phyloP scores from a whole-genome alignment of 768 basidiomycete genomes.

The Cystofilobasidium bisporidii region DNA sequence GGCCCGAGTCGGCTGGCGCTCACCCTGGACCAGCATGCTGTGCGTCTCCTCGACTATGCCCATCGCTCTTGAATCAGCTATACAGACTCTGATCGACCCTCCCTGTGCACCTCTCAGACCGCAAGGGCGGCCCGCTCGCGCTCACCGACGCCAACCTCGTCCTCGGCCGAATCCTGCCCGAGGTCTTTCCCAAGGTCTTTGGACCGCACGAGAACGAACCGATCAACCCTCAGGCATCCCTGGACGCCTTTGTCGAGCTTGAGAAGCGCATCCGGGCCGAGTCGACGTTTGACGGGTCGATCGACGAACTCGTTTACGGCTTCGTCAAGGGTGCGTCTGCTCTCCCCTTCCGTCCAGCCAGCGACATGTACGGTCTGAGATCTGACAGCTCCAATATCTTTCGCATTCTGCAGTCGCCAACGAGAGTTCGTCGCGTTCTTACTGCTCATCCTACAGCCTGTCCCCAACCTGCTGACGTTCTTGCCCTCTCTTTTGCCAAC shows the following conservation, averaged over 20 bases:
- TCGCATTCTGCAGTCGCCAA: slow-evolving; percentile 27
- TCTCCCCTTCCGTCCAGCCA: too few species aligned
- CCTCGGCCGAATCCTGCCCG: slow-evolving; percentile 32
- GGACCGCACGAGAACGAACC: slow-evolving; percentile 30
- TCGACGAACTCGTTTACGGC: slow-evolving; percentile 32
- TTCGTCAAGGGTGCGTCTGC: slow-evolving; percentile 28
- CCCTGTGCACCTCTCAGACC: slow-evolving; percentile 8
- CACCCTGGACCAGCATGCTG: slow-evolving; percentile 31
- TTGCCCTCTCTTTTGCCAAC: too few species aligned
- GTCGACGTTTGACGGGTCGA: slow-evolving; percentile 20
- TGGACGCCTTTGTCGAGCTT: slow-evolving; percentile 26
- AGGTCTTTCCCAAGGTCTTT: slow-evolving; percentile 30
- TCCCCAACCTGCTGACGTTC: too few species aligned
- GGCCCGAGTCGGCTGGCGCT: slow-evolving; percentile 28
- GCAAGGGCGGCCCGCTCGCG: slow-evolving; percentile 33
- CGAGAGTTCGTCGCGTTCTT: too few species aligned
- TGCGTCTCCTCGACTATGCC: background rate
- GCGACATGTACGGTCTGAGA: background rate
- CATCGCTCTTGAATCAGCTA: too few species aligned
- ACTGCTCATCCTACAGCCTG: too few species aligned
- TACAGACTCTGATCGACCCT: too few species aligned
- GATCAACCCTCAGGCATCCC: slow-evolving; percentile 26
- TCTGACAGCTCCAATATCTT: background rate
- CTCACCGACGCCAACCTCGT: slow-evolving; percentile 37
- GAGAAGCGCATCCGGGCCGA: slow-evolving; percentile 30